phyloP scores from a whole-genome alignment of 2,329 filamentous ascomycete genomes.

The Colletotrichum noveboracense region DNA sequence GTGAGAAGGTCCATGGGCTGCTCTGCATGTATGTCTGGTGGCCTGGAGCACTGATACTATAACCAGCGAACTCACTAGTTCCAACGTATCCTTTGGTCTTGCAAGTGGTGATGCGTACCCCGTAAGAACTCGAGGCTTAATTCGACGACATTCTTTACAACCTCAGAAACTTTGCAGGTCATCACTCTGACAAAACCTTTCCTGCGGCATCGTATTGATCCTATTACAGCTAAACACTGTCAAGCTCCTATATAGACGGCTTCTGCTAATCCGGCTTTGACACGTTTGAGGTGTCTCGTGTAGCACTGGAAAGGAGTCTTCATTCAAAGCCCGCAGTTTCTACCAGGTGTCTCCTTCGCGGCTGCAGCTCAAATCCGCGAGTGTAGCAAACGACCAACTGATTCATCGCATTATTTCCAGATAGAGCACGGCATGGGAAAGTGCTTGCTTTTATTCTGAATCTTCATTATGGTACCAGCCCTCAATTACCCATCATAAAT shows the following conservation, averaged over 20 bases:
- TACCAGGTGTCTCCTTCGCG: background rate
- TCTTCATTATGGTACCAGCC: background rate
- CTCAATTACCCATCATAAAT: background rate
- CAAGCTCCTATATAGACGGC: background rate
- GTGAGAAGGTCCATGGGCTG: background rate
- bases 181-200: background rate
- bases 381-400: rapidly evolving
- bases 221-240: background rate
- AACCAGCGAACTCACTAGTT: background rate
- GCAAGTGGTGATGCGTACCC: background rate
- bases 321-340: background rate
- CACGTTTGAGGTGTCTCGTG: rapidly evolving
- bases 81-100: background rate
- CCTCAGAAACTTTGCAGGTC: background rate
- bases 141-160: background rate
- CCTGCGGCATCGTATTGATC: background rate
- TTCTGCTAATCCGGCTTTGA: background rate
- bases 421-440: background rate
- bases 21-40: background rate
- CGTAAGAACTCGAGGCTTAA: background rate
- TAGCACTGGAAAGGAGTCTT: background rate
- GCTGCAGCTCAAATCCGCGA: background rate
- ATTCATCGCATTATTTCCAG: background rate
- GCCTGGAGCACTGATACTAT: background rate
- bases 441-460: background rate